Conservation (phyloP, 306 rosid species). For the Pachyrhizus erosus region DNA sequence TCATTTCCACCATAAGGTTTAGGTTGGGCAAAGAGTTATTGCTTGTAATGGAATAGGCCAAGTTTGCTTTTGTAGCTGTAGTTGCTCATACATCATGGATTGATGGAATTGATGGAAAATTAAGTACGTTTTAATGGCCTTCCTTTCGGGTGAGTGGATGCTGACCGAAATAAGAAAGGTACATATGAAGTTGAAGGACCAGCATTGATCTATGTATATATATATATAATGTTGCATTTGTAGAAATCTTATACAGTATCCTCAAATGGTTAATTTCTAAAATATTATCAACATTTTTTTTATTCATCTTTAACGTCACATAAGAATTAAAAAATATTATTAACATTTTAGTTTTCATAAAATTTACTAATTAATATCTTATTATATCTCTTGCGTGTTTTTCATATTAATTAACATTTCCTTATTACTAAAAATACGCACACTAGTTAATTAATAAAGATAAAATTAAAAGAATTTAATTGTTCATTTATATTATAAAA, state of each 20-base stretch:
- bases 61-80: slow-evolving; percentile 9
- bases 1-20: slow-evolving; percentile 23
- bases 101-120: background rate
- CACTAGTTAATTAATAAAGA: too few species aligned
- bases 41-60: slow-evolving; percentile 19
- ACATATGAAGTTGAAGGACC: background rate
- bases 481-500: too few species aligned
- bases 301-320: too few species aligned
- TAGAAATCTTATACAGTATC: background rate
- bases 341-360: too few species aligned
- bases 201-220: background rate
- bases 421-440: too few species aligned
- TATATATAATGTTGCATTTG: background rate
- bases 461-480: too few species aligned
- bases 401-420: too few species aligned
- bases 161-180: background rate
- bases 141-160: slow-evolving; percentile 28
- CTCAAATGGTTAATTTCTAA: too few species aligned
- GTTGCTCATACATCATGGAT: background rate
- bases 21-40: background rate
- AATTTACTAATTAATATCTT: too few species aligned
- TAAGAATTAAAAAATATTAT: too few species aligned
- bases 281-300: too few species aligned
- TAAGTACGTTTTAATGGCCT: background rate
- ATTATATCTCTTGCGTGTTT: too few species aligned